A percentile compares a stretch with the other conserved stretches of the same genome.
These are phyloP conservation scores for Eragrostis tef DNA, from an alignment of 202 grass and related monocot genomes.

Conservation along the genomic window DNA sequence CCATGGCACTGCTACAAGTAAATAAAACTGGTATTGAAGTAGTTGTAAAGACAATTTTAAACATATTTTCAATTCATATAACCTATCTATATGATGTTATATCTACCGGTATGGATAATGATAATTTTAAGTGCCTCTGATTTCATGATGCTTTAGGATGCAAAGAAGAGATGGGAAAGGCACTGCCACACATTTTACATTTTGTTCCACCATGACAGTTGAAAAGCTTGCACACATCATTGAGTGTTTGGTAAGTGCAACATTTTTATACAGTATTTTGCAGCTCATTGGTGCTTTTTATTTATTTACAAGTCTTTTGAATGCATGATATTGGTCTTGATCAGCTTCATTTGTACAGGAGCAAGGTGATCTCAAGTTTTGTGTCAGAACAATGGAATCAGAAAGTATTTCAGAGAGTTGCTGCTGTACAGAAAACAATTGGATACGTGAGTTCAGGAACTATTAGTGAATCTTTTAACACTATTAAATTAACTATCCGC, in stretches of 20 bases:
- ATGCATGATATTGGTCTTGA: constrained; percentile 10
- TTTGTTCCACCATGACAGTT: constrained; percentile 92
- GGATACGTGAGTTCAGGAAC: constrained; percentile 78
- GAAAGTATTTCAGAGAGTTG: constrained; percentile 96
- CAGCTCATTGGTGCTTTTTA: not conserved
- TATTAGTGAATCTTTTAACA: not conserved
- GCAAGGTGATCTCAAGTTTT: constrained; percentile 97
- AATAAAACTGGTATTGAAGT: constrained; percentile 95
- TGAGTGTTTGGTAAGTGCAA: constrained; percentile 69
- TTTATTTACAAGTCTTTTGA: constrained; percentile 20
- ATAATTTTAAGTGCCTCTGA: constrained; percentile 17
- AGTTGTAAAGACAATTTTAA: constrained; percentile 74
- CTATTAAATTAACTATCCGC: not conserved
- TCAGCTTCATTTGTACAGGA: constrained; percentile 57
- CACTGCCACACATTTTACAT: constrained; percentile 94
- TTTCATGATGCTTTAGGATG: constrained; percentile 58
- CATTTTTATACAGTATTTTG: constrained; percentile 33
- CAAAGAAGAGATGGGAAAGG: constrained; percentile 94
- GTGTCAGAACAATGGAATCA: constrained; percentile 90
- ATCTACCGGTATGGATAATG: too few species aligned
- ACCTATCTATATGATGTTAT: too few species aligned
- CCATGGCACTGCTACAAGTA: constrained; percentile 84
- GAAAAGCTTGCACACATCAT: constrained; percentile 91
- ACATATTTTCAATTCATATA: not conserved
- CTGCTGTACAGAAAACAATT: constrained; percentile 86